A percentile compares a stretch with the other conserved stretches of the same genome.
These are phyloP conservation scores for Zygotorulaspora sp. DNA, from an alignment of 805 yeast genomes.

Conservation along the genomic window DNA sequence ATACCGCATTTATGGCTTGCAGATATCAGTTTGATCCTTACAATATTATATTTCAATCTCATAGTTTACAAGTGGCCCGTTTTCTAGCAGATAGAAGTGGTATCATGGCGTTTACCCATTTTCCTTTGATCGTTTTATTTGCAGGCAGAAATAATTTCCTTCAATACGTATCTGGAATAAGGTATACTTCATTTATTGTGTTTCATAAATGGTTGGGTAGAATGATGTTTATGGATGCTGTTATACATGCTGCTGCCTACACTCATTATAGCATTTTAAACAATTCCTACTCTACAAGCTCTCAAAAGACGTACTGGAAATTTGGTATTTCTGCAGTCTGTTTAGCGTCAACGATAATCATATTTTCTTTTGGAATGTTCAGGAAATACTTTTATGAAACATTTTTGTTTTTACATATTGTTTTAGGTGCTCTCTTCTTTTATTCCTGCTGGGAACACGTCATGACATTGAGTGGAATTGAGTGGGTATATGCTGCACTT, in stretches of 20 bases:
- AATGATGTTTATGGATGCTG: conserved; percentile 36
- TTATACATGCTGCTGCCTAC: conserved; percentile 40
- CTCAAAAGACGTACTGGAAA: conserved; percentile 34
- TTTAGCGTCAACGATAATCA: conserved; percentile 27
- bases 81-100: conserved; percentile 46
- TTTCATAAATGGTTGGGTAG: conserved; percentile 60
- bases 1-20: conserved; percentile 12
- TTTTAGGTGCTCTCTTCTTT: conserved; percentile 41
- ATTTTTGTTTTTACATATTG: conserved; percentile 43
- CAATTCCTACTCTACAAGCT: conserved; percentile 6
- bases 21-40: conserved; percentile 18
- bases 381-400: conserved; percentile 42
- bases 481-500: conserved; percentile 39
- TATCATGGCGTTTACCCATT: conserved; percentile 40
- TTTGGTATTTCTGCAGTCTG: conserved; percentile 41
- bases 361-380: conserved; percentile 31
- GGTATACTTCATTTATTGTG: conserved; percentile 56
- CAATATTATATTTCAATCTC: conserved; percentile 14
- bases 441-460: conserved; percentile 48
- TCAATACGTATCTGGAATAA: conserved; percentile 55
- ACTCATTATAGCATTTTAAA: conserved; percentile 32
- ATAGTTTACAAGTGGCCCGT: conserved; percentile 20
- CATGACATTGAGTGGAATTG: conserved; percentile 40
- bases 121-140: conserved; percentile 57
- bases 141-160: conserved; percentile 72